Evolutionary conservation across 306 rosid species (phyloP).

Genomic region (Nissolia schottii): DNA sequence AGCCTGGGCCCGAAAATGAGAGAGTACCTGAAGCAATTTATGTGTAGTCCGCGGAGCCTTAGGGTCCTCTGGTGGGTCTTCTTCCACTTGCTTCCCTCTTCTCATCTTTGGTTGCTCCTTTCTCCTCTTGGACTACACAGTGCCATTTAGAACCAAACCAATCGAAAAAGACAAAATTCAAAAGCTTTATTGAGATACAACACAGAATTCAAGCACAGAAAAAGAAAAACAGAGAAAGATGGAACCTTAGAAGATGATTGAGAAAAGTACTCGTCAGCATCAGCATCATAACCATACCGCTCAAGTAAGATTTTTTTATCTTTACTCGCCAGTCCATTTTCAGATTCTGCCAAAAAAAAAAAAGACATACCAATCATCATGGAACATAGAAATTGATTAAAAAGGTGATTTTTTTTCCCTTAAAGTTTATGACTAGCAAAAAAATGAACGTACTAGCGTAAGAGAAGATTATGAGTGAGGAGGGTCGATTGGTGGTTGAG

Average conservation of each 20-base stretch:
- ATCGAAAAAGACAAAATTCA: neutral
- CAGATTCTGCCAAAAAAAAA: conserved; percentile 40
- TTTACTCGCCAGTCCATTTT: conserved; percentile 45
- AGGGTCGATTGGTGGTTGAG: conserved; percentile 27
- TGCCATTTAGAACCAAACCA: conserved; percentile 12
- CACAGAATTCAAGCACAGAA: conserved; percentile 4
- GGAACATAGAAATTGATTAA: neutral
- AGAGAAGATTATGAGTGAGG: conserved; percentile 33
- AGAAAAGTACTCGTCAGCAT: conserved; percentile 69
- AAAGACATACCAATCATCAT: neutral
- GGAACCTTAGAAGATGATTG: conserved; percentile 61
- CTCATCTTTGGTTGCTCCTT: conserved; percentile 39
- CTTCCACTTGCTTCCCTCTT: conserved; percentile 43
- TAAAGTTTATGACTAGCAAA: neutral
- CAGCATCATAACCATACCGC: conserved; percentile 70
- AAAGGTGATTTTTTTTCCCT: neutral
- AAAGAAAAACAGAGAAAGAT: neutral
- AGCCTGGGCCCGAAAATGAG: neutral
- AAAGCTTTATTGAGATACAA: neutral
- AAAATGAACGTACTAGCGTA: conserved; percentile 40
- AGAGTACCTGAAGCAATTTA: conserved; percentile 80
- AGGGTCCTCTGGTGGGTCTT: conserved; percentile 39
- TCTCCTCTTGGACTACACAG: conserved; percentile 53
- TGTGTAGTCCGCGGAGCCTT: conserved; percentile 68
- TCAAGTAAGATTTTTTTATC: conserved; percentile 66